Conservation (phyloP, 768 basidiomycete species). For the Galerina sulciceps region DNA sequence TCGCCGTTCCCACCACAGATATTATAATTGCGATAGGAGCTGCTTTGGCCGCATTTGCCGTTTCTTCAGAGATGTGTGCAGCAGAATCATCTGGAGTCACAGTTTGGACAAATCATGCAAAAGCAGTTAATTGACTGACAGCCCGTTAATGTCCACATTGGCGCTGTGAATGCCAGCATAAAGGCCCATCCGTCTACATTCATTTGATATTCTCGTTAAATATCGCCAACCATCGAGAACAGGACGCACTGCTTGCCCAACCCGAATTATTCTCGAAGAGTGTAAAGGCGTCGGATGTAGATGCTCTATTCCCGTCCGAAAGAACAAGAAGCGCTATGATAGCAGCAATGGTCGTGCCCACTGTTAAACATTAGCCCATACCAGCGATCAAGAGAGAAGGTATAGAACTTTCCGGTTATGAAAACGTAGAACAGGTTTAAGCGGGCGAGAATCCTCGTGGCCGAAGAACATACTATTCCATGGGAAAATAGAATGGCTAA, state of each 20-base stretch:
- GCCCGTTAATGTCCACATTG: conserved; percentile 83
- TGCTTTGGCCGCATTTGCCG: conserved; percentile 61
- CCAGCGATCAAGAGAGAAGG: background rate
- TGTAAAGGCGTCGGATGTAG: conserved; percentile 70
- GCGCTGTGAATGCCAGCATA: conserved; percentile 70
- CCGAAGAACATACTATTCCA: conserved; percentile 72
- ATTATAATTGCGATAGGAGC: conserved; percentile 74
- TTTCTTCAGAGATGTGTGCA: conserved; percentile 77
- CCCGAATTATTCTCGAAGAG: conserved; percentile 74
- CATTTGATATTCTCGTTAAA: background rate
- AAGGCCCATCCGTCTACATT: conserved; percentile 74
- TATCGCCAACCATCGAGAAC: background rate
- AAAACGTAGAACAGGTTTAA: conserved; percentile 74
- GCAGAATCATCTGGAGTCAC: conserved; percentile 66
- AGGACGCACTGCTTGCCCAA: conserved; percentile 59
- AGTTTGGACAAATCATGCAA: background rate
- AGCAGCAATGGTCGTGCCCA: conserved; percentile 67
- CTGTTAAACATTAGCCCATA: conserved; percentile 32
- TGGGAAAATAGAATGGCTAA: conserved; percentile 68
- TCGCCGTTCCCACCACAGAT: conserved; percentile 61
- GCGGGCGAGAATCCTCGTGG: conserved; percentile 65
- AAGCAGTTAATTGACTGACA: conserved; percentile 44
- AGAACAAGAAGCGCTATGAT: conserved; percentile 62
- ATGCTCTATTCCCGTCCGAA: conserved; percentile 61
- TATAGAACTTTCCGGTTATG: conserved; percentile 52